These are phyloP conservation scores for Crithidia fasciculata DNA, from an alignment of 208 protist species.

Conservation along the genomic window DNA sequence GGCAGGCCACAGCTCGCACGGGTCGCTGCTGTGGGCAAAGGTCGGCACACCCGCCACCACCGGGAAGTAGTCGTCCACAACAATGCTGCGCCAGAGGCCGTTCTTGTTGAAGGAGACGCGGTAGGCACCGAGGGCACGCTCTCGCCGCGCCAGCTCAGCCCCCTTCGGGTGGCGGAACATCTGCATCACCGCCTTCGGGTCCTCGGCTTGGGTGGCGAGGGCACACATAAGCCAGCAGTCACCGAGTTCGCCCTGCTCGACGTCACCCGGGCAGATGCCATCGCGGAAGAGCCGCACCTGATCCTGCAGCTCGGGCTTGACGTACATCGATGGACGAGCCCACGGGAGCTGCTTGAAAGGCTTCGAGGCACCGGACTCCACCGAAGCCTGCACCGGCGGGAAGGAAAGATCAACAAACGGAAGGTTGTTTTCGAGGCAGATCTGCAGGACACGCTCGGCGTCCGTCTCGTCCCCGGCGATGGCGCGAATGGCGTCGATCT, in stretches of 20 bases:
- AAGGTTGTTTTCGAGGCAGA: conserved; percentile 59
- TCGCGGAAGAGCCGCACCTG: conserved; percentile 85
- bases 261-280: conserved; percentile 59
- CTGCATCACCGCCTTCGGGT: conserved; percentile 48
- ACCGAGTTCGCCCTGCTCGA: conserved; percentile 80
- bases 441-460: conserved; percentile 43
- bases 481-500: conserved; percentile 62
- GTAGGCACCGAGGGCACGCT: conserved; percentile 80
- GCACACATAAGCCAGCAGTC: conserved; percentile 90
- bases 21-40: conserved; percentile 71
- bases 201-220: conserved; percentile 66
- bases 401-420: conserved; percentile 86
- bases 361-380: conserved; percentile 46
- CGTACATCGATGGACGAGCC: conserved; percentile 75
- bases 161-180: conserved; percentile 79
- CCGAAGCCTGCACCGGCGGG: conserved; percentile 58
- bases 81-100: conserved; percentile 83
- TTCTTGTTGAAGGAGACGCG: conserved; percentile 91
- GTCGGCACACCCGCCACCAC: conserved; percentile 49
- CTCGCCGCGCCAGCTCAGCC: conserved; percentile 42
- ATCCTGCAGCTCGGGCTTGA: conserved; percentile 55
- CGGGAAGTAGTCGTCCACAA: conserved; percentile 91
- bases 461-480: conserved; percentile 55
- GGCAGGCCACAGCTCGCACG: conserved; percentile 85
- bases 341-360: conserved; percentile 65